Evolutionary conservation across 2,329 filamentous ascomycete species (phyloP).

Genomic region (Penicillium freii): DNA sequence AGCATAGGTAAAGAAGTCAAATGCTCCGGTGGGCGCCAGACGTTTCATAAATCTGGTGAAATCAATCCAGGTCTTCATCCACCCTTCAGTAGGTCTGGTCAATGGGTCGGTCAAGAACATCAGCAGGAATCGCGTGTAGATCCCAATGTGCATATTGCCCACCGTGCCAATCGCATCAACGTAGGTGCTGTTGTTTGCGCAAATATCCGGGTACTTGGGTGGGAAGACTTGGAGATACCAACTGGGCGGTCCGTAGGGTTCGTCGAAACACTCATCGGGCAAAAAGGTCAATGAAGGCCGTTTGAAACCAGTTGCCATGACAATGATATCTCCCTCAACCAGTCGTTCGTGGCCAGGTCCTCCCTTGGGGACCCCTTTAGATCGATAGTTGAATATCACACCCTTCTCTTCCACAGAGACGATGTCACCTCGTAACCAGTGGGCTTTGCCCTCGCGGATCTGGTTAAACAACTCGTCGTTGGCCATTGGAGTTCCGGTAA

Average conservation of each 20-base stretch:
- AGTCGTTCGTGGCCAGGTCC: slow-evolving; percentile 67
- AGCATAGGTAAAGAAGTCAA: slow-evolving; percentile 87
- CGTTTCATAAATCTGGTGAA: slow-evolving; percentile 72
- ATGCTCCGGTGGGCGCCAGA: slow-evolving; percentile 68
- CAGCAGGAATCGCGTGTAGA: slow-evolving; percentile 79
- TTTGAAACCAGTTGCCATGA: slow-evolving; percentile 81
- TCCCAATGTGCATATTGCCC: slow-evolving; percentile 85
- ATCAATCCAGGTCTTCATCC: slow-evolving; percentile 86
- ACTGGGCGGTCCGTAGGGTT: slow-evolving; percentile 74
- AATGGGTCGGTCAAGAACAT: slow-evolving; percentile 83
- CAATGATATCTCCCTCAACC: slow-evolving; percentile 71
- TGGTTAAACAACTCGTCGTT: slow-evolving; percentile 78
- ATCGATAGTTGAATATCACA: slow-evolving; percentile 68
- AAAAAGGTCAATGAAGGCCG: slow-evolving; percentile 72
- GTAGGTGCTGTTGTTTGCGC: slow-evolving; percentile 81
- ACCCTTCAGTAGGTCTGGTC: slow-evolving; percentile 65
- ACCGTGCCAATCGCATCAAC: slow-evolving; percentile 77
- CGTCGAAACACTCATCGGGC: slow-evolving; percentile 67
- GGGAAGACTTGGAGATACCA: slow-evolving; percentile 91
- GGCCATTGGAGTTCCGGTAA: slow-evolving; percentile 82
- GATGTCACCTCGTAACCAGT: slow-evolving; percentile 82
- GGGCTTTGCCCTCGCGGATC: slow-evolving; percentile 67
- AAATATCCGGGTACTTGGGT: slow-evolving; percentile 68
- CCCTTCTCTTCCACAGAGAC: slow-evolving; percentile 62
- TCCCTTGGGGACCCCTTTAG: slow-evolving; percentile 70